Evolutionary conservation across 2,329 filamentous ascomycete species (phyloP).

Genomic region (Lachnellula occidentalis): DNA sequence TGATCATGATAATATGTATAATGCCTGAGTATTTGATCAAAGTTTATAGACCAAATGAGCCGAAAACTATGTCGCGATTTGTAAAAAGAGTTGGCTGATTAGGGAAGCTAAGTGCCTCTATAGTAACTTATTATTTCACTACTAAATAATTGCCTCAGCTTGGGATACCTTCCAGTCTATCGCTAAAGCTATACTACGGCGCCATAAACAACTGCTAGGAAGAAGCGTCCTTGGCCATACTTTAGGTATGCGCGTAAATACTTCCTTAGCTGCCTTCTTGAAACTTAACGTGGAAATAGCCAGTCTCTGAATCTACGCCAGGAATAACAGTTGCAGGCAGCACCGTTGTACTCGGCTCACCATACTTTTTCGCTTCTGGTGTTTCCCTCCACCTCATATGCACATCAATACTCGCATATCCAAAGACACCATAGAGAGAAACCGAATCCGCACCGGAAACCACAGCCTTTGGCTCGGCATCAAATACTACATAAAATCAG

Average conservation of each 20-base stretch:
- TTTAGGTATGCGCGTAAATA: neutral
- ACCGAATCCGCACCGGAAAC: neutral
- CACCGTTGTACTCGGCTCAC: neutral
- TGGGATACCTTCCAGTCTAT: neutral
- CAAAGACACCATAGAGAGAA: neutral
- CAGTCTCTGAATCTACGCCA: neutral
- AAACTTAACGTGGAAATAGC: slow-evolving; percentile 5
- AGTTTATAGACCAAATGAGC: too few relatives aligned
- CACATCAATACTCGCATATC: slow-evolving; percentile 5
- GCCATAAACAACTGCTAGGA: neutral
- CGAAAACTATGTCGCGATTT: too few relatives aligned
- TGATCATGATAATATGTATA: too few relatives aligned
- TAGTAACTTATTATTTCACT: too few relatives aligned
- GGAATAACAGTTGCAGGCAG: neutral
- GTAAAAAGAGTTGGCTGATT: too few relatives aligned
- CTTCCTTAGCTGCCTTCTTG: neutral
- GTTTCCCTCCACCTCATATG: slow-evolving; percentile 8
- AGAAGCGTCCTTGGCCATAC: too few relatives aligned
- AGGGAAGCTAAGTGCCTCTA: too few relatives aligned
- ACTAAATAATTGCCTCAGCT: too few relatives aligned
- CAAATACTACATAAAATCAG: slow-evolving; percentile 1
- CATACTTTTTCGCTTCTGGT: neutral
- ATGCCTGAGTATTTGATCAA: too few relatives aligned
- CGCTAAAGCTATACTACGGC: neutral
- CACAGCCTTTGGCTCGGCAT: neutral